Conservation (phyloP, 345 rosid genomes). For the Lepidium sativum region DNA sequence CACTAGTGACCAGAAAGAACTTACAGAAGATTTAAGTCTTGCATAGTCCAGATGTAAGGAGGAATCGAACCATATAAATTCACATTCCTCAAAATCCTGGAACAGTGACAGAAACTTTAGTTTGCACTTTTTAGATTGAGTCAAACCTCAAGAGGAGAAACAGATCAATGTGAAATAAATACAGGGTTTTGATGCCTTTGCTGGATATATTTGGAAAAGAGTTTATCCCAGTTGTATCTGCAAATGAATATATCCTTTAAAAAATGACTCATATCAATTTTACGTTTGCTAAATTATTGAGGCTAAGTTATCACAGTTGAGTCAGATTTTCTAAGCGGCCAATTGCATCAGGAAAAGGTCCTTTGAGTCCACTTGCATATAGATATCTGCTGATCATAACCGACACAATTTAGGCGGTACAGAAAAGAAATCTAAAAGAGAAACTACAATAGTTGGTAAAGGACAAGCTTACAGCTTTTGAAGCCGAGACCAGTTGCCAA, state of each 20-base stretch:
- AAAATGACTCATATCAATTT: not conserved
- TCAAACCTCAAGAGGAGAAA: not conserved
- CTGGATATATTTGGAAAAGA: slow-evolving; percentile 35
- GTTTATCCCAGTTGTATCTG: slow-evolving; percentile 31
- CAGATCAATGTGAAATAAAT: not conserved
- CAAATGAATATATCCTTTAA: not conserved
- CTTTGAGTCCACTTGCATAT: slow-evolving; percentile 40
- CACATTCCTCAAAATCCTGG: slow-evolving; percentile 18
- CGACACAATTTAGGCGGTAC: not conserved
- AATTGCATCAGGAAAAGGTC: slow-evolving; percentile 38
- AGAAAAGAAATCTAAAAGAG: not conserved
- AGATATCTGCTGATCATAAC: slow-evolving; percentile 23
- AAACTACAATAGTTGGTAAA: not conserved
- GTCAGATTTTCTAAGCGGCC: slow-evolving; percentile 17
- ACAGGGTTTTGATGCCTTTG: slow-evolving; percentile 8
- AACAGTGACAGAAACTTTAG: not conserved
- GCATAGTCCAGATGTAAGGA: not conserved
- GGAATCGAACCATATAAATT: slow-evolving; percentile 4
- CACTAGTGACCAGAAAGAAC: not conserved
- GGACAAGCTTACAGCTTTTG: slow-evolving; percentile 40
- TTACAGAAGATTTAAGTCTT: not conserved
- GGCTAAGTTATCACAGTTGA: slow-evolving; percentile 22
- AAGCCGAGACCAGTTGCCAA: slow-evolving; percentile 53
- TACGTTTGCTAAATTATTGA: not conserved
- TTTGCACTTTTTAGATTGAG: not conserved